These are phyloP conservation scores for Kalmusia sp. DNA, from an alignment of 2,329 filamentous ascomycete species.

Conservation along the genomic window DNA sequence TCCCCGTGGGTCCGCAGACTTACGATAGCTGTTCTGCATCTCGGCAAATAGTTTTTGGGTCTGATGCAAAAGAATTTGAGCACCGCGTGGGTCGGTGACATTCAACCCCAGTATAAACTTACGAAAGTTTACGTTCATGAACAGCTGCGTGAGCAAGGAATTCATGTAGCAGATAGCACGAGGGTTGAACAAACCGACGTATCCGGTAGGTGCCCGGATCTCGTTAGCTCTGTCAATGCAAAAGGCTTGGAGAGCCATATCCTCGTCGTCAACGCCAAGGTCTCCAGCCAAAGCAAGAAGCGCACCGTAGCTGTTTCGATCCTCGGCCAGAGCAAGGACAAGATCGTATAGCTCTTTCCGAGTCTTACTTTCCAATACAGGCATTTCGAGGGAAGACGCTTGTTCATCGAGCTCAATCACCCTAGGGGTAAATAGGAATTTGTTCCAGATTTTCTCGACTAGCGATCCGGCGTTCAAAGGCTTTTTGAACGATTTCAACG, in stretches of 20 bases:
- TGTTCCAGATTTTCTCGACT: slow-evolving; percentile 41
- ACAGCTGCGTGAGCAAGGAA: slow-evolving; percentile 90
- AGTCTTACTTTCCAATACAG: slow-evolving; percentile 45
- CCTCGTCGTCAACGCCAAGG: slow-evolving; percentile 41
- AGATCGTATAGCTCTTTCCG: slow-evolving; percentile 48
- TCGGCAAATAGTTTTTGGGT: slow-evolving; percentile 83
- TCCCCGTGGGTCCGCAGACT: slow-evolving; percentile 73
- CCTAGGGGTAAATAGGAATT: slow-evolving; percentile 42
- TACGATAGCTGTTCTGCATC: slow-evolving; percentile 83
- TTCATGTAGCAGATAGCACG: slow-evolving; percentile 98
- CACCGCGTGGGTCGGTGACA: slow-evolving; percentile 60
- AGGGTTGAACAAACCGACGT: slow-evolving; percentile 88
- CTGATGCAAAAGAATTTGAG: slow-evolving; percentile 74
- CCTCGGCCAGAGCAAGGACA: slow-evolving; percentile 41
- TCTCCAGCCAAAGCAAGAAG: slow-evolving; percentile 36
- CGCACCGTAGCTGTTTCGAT: slow-evolving; percentile 32
- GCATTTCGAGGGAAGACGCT: slow-evolving; percentile 19
- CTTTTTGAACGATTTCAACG: slow-evolving; percentile 49
- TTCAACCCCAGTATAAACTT: slow-evolving; percentile 73
- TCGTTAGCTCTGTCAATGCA: slow-evolving; percentile 68
- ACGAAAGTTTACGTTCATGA: slow-evolving; percentile 91
- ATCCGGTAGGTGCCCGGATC: slow-evolving; percentile 79
- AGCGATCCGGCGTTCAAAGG: slow-evolving; percentile 39
- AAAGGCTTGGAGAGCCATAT: slow-evolving; percentile 64
- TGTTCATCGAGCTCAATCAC: slow-evolving; percentile 19